Evolutionary conservation across 2,329 filamentous ascomycete genomes (phyloP).

Genomic region (Colletotrichum camelliae): DNA sequence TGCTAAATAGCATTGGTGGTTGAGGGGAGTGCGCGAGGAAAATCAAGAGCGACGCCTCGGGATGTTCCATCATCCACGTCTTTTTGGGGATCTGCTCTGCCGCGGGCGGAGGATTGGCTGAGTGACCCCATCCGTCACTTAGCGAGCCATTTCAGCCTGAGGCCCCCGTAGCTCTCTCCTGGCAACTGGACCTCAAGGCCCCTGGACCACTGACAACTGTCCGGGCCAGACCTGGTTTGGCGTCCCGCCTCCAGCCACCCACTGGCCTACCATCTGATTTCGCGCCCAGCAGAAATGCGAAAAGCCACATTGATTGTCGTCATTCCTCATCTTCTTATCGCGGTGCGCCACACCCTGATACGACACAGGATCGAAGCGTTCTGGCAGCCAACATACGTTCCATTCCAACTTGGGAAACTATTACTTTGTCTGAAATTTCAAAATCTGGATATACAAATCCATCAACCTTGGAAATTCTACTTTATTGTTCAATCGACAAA

Average conservation of each 20-base stretch:
- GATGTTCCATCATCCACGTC: slow-evolving; percentile 19
- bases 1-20: not conserved
- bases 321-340: not conserved
- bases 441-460: not conserved
- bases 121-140: slow-evolving; percentile 7
- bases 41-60: slow-evolving; percentile 17
- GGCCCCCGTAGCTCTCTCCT: slow-evolving; percentile 2
- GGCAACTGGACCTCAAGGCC: not conserved
- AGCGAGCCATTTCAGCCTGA: slow-evolving; percentile 19
- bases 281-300: not conserved
- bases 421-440: not conserved
- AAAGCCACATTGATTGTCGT: not conserved
- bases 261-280: not conserved
- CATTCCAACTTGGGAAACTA: not conserved
- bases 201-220: not conserved
- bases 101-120: slow-evolving; percentile 15
- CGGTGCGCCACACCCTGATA: not conserved
- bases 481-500: not conserved
- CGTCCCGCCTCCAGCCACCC: not conserved
- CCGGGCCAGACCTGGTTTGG: not conserved
- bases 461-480: not conserved
- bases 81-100: slow-evolving; percentile 16
- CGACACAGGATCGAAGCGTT: not conserved
- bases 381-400: not conserved
- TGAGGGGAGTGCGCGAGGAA: slow-evolving; percentile 20